Base-by-base conservation (phyloP, 805 yeast genomes). In the Metschnikowia bowlesiae region DNA sequence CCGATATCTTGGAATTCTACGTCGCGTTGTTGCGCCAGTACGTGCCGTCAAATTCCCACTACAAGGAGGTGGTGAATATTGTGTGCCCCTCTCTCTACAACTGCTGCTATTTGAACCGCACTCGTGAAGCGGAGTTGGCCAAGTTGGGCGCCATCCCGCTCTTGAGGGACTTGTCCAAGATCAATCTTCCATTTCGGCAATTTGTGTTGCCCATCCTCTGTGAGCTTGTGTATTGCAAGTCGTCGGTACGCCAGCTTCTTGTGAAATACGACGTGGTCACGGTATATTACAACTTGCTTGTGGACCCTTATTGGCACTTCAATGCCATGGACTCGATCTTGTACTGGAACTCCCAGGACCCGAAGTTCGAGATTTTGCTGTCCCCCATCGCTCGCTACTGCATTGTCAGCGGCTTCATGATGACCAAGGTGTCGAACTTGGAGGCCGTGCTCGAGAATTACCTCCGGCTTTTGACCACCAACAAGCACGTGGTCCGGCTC, bases 241-340 rank as follows among this genome's bases (percentile, higher is more conserved):
- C 64, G 1, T 59, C 59, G 18, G 76, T 78, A 14, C 62, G 79
- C 49, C 56, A 56, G 7, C 62, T 61, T 8, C 62, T 81, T 37
- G 57, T 69, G 59, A 65, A 64, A 39, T 56, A 71, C 47, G 70
- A 70, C 26, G 71, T 76, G 5, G 58, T 78, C 28, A 58, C 64
- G 4, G 67, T 67, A 1, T 74, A 80, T 51, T 64, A 71, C 35
- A 62, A 65, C 13, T 64, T 81, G 13, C 58, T 79, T 4, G 55
- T 70, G 8, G 83, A 81, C 56, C 75, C 81, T 0, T 79, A 80
- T 55, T 81, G 84, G 84, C 82, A 79, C 60, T 74, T 77, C 16
- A 78, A 76, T 58, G 80, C 83, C 2, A 67, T 79, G 53, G 83
- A 80, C 30, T 74, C 83, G 0, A 66, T 81, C 2, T 42, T 74